These are phyloP conservation scores for Pelagophyceae sp. DNA, from an alignment of 352 stramenopile genomes.

Conservation along the genomic window DNA sequence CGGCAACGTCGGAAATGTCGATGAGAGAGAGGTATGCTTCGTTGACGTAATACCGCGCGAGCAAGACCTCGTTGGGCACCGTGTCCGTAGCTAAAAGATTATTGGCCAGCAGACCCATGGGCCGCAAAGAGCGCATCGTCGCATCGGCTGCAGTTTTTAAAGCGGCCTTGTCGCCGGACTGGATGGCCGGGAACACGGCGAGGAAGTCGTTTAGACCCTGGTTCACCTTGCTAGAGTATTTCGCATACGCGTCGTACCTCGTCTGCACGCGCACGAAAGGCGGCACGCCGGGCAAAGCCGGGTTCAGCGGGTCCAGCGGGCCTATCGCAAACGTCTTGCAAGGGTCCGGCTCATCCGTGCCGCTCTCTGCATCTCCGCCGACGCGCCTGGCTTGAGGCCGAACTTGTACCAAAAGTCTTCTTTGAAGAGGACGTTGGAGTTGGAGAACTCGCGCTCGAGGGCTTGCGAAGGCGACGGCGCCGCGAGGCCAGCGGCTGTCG, in stretches of 20 bases:
- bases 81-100: conserved; percentile 49
- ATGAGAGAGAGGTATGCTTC: conserved; percentile 46
- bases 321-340: too few species aligned
- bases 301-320: conserved; percentile 39
- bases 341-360: too few species aligned
- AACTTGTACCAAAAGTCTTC: conserved; percentile 56
- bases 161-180: background rate
- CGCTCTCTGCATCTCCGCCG: too few species aligned
- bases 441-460: conserved; percentile 34
- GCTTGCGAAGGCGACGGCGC: background rate
- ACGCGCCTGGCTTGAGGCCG: background rate
- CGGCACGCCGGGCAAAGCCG: conserved; percentile 46
- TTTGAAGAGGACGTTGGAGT: conserved; percentile 51
- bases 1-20: conserved; percentile 38
- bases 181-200: conserved; percentile 32
- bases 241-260: conserved; percentile 51
- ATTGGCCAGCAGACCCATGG: conserved; percentile 51
- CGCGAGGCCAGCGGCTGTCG: background rate
- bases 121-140: conserved; percentile 41
- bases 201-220: conserved; percentile 7
- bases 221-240: conserved; percentile 40
- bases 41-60: conserved; percentile 54
- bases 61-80: conserved; percentile 50
- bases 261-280: conserved; percentile 49
- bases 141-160: conserved; percentile 32